phyloP scores from a whole-genome alignment of 1,284 basidiomycete species.

The Golubevia sp. region DNA sequence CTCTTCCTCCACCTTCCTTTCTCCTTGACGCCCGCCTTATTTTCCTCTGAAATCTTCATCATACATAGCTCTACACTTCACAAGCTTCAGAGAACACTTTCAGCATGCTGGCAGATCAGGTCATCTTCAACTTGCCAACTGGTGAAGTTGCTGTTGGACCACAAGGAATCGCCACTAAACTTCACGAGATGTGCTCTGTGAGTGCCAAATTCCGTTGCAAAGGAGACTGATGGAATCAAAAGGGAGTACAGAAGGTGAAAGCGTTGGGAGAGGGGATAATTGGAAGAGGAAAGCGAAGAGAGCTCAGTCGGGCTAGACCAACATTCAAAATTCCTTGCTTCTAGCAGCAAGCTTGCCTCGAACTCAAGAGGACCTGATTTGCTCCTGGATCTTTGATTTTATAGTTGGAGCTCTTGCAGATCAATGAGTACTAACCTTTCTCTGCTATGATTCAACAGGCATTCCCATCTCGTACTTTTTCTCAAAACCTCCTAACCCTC shows the following conservation, averaged over 20 bases:
- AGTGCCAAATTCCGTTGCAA: neutral
- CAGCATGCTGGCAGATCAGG: constrained; percentile 41
- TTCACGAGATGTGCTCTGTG: constrained; percentile 15
- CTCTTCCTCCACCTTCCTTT: neutral
- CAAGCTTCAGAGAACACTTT: constrained; percentile 14
- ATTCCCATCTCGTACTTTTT: constrained; percentile 1
- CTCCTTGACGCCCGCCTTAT: neutral
- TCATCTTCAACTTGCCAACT: constrained; percentile 46
- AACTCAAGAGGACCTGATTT: too few species aligned
- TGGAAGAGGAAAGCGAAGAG: constrained; percentile 4
- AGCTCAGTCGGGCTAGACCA: neutral
- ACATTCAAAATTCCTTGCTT: too few species aligned
- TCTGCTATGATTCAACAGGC: too few species aligned
- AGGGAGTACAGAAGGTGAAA: neutral
- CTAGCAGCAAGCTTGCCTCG: too few species aligned
- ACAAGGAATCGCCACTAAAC: constrained; percentile 21
- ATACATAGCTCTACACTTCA: constrained; percentile 45
- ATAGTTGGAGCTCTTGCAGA: too few species aligned
- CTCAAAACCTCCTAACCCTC: constrained; percentile 29
- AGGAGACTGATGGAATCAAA: neutral
- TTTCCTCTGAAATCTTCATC: too few species aligned
- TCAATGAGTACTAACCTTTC: too few species aligned
- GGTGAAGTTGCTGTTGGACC: constrained; percentile 51
- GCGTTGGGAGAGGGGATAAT: neutral
- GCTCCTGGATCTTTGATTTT: too few species aligned